These are phyloP conservation scores for Amniculicola lignicola DNA, from an alignment of 495 filamentous ascomycete genomes.

Conservation along the genomic window DNA sequence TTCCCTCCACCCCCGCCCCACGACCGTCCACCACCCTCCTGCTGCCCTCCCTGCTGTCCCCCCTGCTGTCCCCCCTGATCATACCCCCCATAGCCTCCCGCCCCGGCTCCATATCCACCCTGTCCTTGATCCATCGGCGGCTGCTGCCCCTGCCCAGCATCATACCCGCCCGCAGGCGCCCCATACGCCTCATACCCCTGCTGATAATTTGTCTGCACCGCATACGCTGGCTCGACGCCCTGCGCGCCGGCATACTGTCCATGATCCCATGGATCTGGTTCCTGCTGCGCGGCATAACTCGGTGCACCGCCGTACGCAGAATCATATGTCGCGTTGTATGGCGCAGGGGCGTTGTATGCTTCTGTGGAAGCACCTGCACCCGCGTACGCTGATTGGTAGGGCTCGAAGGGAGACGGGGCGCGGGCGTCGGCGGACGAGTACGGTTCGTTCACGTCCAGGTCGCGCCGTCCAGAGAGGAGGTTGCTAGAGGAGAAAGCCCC, in stretches of 20 bases:
- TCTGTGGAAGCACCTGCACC: constrained; percentile 13
- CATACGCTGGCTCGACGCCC: constrained; percentile 28
- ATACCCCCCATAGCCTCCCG: constrained; percentile 7
- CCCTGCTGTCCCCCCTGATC: constrained; percentile 1
- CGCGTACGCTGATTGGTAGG: constrained; percentile 26
- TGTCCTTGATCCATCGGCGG: constrained; percentile 13
- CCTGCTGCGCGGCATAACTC: no score
- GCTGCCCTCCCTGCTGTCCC: constrained; percentile 4
- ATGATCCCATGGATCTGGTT: constrained; percentile 21
- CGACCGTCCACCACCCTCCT: constrained; percentile 6
- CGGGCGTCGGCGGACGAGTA: not conserved
- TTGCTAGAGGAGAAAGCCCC: constrained; percentile 8
- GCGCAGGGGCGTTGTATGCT: constrained; percentile 6
- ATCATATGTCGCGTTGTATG: not conserved
- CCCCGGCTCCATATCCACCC: constrained; percentile 12
- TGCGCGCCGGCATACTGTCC: constrained; percentile 26
- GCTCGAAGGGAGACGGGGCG: constrained; percentile 22
- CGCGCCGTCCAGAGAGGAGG: constrained; percentile 6
- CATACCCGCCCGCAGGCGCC: not conserved
- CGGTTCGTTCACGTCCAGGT: constrained; percentile 1
- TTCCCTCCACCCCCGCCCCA: constrained; percentile 16
- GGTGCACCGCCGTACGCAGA: not conserved
- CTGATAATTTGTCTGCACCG: constrained; percentile 41
- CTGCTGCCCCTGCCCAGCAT: no score
- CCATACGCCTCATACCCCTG: constrained; percentile 40